Evolutionary conservation across 139 green algal species (phyloP).

Genomic region (Micractinium conductrix): DNA sequence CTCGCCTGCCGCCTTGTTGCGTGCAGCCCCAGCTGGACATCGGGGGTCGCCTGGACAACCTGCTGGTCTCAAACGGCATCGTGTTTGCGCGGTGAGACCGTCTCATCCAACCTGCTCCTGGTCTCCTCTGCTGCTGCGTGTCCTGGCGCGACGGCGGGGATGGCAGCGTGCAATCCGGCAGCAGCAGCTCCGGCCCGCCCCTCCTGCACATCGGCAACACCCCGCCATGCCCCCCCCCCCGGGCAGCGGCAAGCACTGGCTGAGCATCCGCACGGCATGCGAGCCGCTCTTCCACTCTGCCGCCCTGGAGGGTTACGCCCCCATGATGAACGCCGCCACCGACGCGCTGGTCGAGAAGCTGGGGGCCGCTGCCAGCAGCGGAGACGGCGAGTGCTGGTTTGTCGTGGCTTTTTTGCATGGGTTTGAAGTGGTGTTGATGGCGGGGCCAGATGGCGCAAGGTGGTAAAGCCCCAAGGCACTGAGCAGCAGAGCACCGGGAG

Average conservation of each 20-base stretch:
- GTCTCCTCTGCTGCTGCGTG: neutral
- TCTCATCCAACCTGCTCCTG: neutral
- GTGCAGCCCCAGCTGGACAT: neutral
- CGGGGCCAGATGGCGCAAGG: too few relatives aligned
- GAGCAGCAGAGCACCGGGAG: too few relatives aligned
- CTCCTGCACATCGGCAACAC: too few relatives aligned
- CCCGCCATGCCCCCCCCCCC: neutral
- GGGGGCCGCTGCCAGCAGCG: neutral
- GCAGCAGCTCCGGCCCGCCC: neutral
- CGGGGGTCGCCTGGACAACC: neutral
- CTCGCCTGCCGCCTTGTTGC: neutral
- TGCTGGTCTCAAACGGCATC: conserved; percentile 10
- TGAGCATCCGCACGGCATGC: conserved; percentile 15
- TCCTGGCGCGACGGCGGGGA: neutral
- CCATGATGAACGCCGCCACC: neutral
- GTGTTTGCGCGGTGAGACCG: neutral
- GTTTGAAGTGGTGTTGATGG: too few relatives aligned
- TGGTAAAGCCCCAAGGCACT: too few relatives aligned
- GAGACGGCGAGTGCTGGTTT: neutral
- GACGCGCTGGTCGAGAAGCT: conserved; percentile 3
- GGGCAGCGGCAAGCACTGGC: conserved; percentile 17
- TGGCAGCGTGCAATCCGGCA: neutral
- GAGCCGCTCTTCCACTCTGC: conserved; percentile 27
- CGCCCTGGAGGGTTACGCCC: neutral
- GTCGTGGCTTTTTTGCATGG: too few relatives aligned